Evolutionary conservation across 2,329 filamentous ascomycete genomes (phyloP), one percentile per base, ranked within the genome.

Genomic region (Zymoseptoria tritici): DNA sequence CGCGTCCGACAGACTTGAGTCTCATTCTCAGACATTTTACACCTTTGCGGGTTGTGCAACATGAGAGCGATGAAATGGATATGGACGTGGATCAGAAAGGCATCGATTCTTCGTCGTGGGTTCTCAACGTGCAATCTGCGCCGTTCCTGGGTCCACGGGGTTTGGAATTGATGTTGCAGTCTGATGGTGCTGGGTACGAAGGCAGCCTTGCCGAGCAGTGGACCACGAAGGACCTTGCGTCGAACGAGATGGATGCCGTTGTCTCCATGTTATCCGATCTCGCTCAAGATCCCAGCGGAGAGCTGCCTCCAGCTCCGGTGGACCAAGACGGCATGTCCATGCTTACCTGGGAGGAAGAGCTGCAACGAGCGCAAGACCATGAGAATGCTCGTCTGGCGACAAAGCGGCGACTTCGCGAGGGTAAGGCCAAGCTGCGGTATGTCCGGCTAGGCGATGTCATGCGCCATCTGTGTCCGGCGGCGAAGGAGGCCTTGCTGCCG

Each of bases 121-220:
- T 72, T 4, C 64, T 70, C 19, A 73, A 72, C 50, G 56, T 67
- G 36, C 68, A 71, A 55, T 69, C 62, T 13, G 69, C 70, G n/a
- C 67, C 69, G 3, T 60, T 72, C 11, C 61, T 73, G 7, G 70
- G 67, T 21, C 58, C 61, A 46, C 46, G 49, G n/a, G 71, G 69
- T 2, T 49, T 69, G n/a, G 69, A 72, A 51, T 54, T 72, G 36
- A 60, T 72, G 56, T 60, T 71, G 21, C 62, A 60, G 21, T 52
- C 21, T 22, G 60, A 62, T n/a, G 51, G 56, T 13, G 61, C 66
- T 24, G 67, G 61, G n/a, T 68, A 61, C 29, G 62, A 62, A 26
- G 60, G 60, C 29, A 63, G 59, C 31, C 59, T 67, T 9, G 64
- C 67, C 13, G 59, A 65, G 5, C n/a, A 36, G 7, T 67, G 66